Evolutionary conservation across 345 rosid genomes (phyloP), one percentile per base, ranked within the genome.

Genomic region (Physaria fendleri): DNA sequence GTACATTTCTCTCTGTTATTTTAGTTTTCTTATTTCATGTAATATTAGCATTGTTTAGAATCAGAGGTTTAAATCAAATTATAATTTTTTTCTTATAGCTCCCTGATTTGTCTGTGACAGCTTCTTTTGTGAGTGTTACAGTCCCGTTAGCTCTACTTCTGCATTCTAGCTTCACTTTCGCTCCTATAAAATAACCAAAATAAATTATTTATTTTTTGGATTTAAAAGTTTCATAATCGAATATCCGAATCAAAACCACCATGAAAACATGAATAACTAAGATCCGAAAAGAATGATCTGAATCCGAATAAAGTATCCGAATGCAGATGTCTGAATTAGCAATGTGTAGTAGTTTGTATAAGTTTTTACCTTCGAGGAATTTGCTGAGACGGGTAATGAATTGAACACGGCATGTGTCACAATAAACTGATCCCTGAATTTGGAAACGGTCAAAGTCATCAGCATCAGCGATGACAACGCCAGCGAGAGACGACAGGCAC

Each of bases 361-460:
- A 3, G 7, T 18, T 34, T 15, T 8, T 56, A 77, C 85, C 84
- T 62, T 33, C 23, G 44, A 79, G 66, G 78, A 56, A 69, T 18
- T 72, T 24, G 74, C 79, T 77, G 71, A 82, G 32, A 10, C 65
- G 51, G 65, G 86, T 81, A 12, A 71, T 3, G 76, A 85, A 85
- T 62, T 81, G 82, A 64, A 74, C 58, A 27, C 82, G 85, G 64
- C 89, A 85, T 38, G 80, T 81, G 68, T 81, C 89, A 21, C 85
- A 81, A 43, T 79, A 81, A 34, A 85, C 85, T 15, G 66, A 56
- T 46, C 94, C 85, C 20, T 76, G 76, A 30, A 83, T 76, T 6
- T 44, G 45, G 69, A 82, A 78, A 38, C 53, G 73, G 6, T 40
- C 58, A 4, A 62, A 25, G 49, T 61, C 63, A 51, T 51, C 61